These are phyloP conservation scores for Nitzschia sp. DNA, from an alignment of 108 stramenopile species.

Conservation along the genomic window DNA sequence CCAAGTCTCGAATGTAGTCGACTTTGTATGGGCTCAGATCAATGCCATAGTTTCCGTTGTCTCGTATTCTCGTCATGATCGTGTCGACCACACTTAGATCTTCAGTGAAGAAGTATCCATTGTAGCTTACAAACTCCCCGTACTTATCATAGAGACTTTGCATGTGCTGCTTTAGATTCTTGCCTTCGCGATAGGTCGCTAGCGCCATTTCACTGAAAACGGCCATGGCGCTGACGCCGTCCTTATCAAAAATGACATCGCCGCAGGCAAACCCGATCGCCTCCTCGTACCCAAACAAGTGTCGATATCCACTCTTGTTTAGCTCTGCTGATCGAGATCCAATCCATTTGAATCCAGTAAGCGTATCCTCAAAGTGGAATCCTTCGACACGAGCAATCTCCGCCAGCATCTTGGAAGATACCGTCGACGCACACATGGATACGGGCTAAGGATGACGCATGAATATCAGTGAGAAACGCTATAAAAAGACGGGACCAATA, in stretches of 20 bases:
- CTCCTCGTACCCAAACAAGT: constrained; percentile 95
- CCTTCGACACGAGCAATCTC: constrained; percentile 87
- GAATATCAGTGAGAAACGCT: not conserved
- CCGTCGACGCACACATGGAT: constrained; percentile 94
- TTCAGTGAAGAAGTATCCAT: constrained; percentile 85
- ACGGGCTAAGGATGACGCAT: constrained; percentile 45
- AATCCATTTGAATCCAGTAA: constrained; percentile 98
- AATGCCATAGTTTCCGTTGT: constrained; percentile 63
- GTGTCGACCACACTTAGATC: constrained; percentile 69
- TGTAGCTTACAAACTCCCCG: constrained; percentile 65
- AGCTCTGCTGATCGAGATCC: constrained; percentile 72
- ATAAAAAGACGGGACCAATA: not conserved
- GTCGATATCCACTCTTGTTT: constrained; percentile 57
- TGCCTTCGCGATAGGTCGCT: constrained; percentile 57
- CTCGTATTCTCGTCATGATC: constrained; percentile 82
- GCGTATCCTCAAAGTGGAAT: constrained; percentile 92
- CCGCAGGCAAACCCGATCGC: constrained; percentile 95
- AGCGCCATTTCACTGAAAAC: constrained; percentile 86
- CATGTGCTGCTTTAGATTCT: constrained; percentile 67
- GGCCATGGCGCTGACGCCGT: constrained; percentile 80
- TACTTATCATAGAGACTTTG: constrained; percentile 84
- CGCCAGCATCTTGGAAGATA: constrained; percentile 91
- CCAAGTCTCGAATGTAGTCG: constrained; percentile 84
- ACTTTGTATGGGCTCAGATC: constrained; percentile 71
- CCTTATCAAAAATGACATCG: constrained; percentile 92